Evolutionary conservation across 1,284 basidiomycete species (phyloP).

Genomic region (Melampsora americana): DNA sequence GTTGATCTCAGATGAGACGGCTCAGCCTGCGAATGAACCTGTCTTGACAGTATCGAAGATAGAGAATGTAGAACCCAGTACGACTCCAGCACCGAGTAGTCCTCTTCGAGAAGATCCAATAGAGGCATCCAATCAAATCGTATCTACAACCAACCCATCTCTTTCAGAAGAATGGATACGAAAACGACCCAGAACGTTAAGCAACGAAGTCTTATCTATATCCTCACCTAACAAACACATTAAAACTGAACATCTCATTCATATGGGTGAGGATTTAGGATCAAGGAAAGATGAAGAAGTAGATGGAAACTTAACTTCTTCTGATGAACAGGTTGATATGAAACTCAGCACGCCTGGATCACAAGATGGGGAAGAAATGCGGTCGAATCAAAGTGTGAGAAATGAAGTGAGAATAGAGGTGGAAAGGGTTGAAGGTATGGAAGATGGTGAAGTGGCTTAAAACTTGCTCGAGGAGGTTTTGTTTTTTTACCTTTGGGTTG

Average conservation of each 20-base stretch:
- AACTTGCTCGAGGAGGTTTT: no score
- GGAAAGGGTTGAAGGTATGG: no score
- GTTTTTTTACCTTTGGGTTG: no score
- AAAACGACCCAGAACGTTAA: neutral
- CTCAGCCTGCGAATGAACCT: neutral
- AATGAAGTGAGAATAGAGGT: no score
- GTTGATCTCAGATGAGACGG: neutral
- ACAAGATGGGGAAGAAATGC: no score
- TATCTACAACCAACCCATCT: neutral
- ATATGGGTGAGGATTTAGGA: no score
- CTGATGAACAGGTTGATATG: no score
- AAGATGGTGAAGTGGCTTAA: no score
- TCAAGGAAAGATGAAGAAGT: no score
- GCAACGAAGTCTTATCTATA: neutral
- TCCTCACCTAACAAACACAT: neutral
- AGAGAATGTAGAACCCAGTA: neutral
- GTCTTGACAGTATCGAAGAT: neutral
- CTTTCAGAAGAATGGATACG: neutral
- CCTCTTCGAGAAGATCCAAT: neutral
- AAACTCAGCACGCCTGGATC: no score
- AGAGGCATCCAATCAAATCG: neutral
- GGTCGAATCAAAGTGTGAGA: no score
- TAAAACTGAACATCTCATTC: constrained; percentile 3
- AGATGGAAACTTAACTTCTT: no score
- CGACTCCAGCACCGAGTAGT: neutral